These are phyloP conservation scores for Pilasporangium apinafurcum DNA, from an alignment of 352 stramenopile species.

Conservation along the genomic window DNA sequence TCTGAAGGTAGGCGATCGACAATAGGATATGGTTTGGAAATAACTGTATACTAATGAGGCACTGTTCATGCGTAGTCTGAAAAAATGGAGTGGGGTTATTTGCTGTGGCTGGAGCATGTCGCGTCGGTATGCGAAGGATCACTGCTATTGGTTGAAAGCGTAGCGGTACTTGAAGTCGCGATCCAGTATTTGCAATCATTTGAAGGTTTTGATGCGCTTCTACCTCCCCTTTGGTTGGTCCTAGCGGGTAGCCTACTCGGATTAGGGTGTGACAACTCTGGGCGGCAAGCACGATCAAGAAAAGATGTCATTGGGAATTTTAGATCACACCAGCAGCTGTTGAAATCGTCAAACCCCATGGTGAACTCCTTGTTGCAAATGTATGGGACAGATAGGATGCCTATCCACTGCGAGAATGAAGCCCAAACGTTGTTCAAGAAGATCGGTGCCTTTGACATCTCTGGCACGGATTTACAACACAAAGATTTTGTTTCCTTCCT, in stretches of 20 bases:
- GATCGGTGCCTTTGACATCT: constrained; percentile 2
- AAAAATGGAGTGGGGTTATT: constrained; percentile 38
- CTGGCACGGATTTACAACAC: background rate
- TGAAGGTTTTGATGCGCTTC: too few relatives aligned
- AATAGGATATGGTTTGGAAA: too few relatives aligned
- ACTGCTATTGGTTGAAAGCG: constrained; percentile 17
- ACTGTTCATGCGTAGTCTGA: constrained; percentile 33
- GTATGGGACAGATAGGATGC: constrained; percentile 3
- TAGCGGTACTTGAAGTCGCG: constrained; percentile 28
- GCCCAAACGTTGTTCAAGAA: constrained; percentile 23
- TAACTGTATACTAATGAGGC: too few relatives aligned
- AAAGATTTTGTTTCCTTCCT: constrained; percentile 26
- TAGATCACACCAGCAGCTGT: background rate
- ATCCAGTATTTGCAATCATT: constrained; percentile 21
- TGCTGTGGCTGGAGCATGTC: constrained; percentile 63
- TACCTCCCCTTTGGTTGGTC: too few relatives aligned
- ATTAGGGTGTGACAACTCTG: too few relatives aligned
- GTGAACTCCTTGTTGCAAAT: background rate
- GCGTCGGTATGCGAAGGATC: constrained; percentile 32
- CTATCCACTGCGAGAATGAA: constrained; percentile 20
- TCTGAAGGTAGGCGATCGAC: constrained; percentile 25
- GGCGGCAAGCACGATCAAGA: too few relatives aligned
- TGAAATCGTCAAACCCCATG: background rate
- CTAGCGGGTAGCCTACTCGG: too few relatives aligned
- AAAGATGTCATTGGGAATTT: too few relatives aligned